Evolutionary conservation across 2,329 filamentous ascomycete species (phyloP).

Genomic region (Xylaria hypoxylon): DNA sequence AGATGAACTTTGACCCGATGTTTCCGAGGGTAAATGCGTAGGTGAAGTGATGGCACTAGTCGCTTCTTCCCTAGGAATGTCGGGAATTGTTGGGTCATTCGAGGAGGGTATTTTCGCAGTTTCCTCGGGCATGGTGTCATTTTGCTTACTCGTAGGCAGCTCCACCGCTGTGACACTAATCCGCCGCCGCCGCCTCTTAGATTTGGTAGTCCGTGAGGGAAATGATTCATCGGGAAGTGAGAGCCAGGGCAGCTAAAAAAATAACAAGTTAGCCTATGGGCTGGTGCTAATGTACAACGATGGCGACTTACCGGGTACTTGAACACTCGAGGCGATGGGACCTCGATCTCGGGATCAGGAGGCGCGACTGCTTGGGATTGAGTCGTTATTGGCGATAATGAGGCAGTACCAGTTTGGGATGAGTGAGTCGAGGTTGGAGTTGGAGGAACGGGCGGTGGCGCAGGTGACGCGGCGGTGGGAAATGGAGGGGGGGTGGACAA

Average conservation of each 20-base stretch:
- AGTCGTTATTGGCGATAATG: conserved; percentile 62
- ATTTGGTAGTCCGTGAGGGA: conserved; percentile 57
- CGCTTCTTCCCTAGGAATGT: conserved; percentile 37
- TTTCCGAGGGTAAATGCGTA: neutral
- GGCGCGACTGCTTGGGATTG: conserved; percentile 52
- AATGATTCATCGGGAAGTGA: conserved; percentile 65
- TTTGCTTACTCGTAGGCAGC: conserved; percentile 57
- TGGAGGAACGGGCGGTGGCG: conserved; percentile 56
- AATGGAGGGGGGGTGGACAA: conserved; percentile 64
- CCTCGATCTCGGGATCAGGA: conserved; percentile 45
- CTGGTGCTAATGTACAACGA: neutral
- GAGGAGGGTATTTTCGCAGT: conserved; percentile 30
- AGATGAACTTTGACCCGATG: conserved; percentile 49
- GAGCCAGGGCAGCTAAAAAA: conserved; percentile 66
- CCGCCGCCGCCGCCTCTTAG: conserved; percentile 57
- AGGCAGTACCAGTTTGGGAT: conserved; percentile 53
- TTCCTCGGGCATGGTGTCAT: conserved; percentile 42
- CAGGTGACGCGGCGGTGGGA: conserved; percentile 58
- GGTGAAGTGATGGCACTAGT: conserved; percentile 32
- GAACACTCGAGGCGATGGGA: conserved; percentile 52
- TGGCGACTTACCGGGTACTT: conserved; percentile 62
- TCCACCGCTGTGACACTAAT: conserved; percentile 56
- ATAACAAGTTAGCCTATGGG: conserved; percentile 44
- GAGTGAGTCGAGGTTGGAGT: conserved; percentile 67
- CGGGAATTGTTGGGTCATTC: conserved; percentile 43